Percentiles rank a stretch among this genome's conserved stretches.
Conservation (phyloP, 1,284 basidiomycete species). For the Trichosporon sp. region DNA sequence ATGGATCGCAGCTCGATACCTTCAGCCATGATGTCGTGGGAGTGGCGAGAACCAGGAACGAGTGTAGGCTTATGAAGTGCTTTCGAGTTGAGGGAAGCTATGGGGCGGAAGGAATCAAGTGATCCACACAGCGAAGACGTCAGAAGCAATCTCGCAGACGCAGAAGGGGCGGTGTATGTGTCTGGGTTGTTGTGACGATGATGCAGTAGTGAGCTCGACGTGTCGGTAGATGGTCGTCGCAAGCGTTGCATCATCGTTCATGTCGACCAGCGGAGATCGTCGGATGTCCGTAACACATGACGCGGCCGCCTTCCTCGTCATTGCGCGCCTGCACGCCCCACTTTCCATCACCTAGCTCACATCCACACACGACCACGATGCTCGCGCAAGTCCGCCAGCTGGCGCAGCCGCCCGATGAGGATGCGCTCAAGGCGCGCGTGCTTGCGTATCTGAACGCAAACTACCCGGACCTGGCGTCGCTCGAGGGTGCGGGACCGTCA, state of each 20-base stretch:
- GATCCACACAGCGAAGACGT: background rate
- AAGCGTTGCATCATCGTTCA: background rate
- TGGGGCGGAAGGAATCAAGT: background rate
- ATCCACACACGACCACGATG: background rate
- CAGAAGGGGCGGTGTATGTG: background rate
- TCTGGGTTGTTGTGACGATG: background rate
- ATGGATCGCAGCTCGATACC: conserved; percentile 20
- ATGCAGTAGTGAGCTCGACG: background rate
- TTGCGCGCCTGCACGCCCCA: background rate
- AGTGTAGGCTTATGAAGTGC: background rate
- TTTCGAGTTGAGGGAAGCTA: background rate
- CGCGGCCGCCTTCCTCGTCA: background rate
- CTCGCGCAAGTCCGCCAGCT: conserved; percentile 23
- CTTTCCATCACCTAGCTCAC: background rate
- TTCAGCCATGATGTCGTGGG: conserved; percentile 10
- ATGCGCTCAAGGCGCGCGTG: conserved; percentile 31
- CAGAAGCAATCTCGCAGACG: background rate
- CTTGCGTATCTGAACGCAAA: conserved; percentile 41
- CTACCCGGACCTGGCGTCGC: conserved; percentile 42
- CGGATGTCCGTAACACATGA: background rate
- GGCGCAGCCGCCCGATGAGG: conserved; percentile 25
- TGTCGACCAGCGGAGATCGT: background rate
- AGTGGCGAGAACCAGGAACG: background rate
- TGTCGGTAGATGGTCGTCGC: background rate
- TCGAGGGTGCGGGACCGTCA: conserved; percentile 22